Percentiles rank a stretch among this genome's conserved stretches.
Conservation (phyloP, 2,329 filamentous ascomycete genomes). For the Fusarium sp. region DNA sequence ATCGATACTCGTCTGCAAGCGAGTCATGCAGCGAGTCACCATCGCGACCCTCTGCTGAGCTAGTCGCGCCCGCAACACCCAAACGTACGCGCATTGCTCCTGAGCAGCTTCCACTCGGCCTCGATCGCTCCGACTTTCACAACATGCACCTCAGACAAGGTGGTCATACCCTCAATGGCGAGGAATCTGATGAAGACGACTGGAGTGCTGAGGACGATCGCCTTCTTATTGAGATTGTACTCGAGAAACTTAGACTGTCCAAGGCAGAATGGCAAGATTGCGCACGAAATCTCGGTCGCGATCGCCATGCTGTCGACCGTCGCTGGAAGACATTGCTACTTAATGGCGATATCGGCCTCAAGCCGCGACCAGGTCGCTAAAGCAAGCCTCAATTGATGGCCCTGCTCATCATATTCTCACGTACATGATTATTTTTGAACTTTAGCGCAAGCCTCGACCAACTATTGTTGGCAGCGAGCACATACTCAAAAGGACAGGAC, state of each 20-base stretch:
- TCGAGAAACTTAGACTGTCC: conserved; percentile 72
- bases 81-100: conserved; percentile 71
- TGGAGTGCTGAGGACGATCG: conserved; percentile 74
- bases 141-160: conserved; percentile 47
- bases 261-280: conserved; percentile 76
- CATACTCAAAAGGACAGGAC: conserved; percentile 28
- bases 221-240: conserved; percentile 72
- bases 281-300: conserved; percentile 70
- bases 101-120: conserved; percentile 68
- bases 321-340: conserved; percentile 73
- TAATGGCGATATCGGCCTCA: conserved; percentile 69
- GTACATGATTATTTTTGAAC: conserved; percentile 31
- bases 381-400: conserved; percentile 60
- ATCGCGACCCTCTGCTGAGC: conserved; percentile 26
- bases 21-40: conserved; percentile 51
- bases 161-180: conserved; percentile 51
- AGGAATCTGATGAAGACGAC: conserved; percentile 57
- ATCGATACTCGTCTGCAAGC: conserved; percentile 53
- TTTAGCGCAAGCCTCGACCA: conserved; percentile 35
- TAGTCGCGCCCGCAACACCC: conserved; percentile 62
- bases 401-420: conserved; percentile 18
- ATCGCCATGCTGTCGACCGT: conserved; percentile 65
- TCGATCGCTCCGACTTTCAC: conserved; percentile 69
- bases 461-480: conserved; percentile 23
- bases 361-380: conserved; percentile 58